A percentile compares a stretch with the other conserved stretches of the same genome.
phyloP scores from a whole-genome alignment of 2,329 filamentous ascomycete species.

The Thelonectria blattea region DNA sequence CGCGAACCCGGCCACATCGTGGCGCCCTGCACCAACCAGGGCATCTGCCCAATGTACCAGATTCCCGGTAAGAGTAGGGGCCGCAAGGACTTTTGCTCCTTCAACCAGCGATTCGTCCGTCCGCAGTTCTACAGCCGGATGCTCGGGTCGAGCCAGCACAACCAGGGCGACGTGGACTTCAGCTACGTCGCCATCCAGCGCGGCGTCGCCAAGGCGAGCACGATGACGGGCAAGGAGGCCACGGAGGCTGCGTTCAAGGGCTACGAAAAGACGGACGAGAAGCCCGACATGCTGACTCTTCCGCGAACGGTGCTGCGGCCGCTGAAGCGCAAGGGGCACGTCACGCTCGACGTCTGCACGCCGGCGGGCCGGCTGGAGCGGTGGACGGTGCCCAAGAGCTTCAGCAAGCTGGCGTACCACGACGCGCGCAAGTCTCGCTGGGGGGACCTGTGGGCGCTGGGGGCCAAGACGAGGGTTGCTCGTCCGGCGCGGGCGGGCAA shows the following conservation, averaged over 20 bases:
- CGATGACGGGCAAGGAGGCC: conserved; percentile 58
- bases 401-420: conserved; percentile 81
- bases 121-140: conserved; percentile 83
- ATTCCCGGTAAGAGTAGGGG: conserved; percentile 71
- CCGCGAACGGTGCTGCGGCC: conserved; percentile 81
- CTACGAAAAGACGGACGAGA: conserved; percentile 60
- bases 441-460: conserved; percentile 96
- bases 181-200: conserved; percentile 88
- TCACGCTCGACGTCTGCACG: conserved; percentile 90
- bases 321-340: conserved; percentile 86
- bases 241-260: conserved; percentile 74
- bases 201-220: conserved; percentile 56
- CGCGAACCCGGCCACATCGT: conserved; percentile 69
- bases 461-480: conserved; percentile 81
- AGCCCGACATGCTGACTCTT: conserved; percentile 68
- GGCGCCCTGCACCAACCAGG: conserved; percentile 87
- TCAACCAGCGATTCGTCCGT: conserved; percentile 85
- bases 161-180: conserved; percentile 90
- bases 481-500: conserved; percentile 67
- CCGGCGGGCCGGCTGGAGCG: conserved; percentile 84
- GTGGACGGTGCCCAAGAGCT: conserved; percentile 88
- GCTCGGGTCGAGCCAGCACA: conserved; percentile 70
- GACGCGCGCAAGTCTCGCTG: conserved; percentile 89
- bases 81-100: conserved; percentile 89
- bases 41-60: conserved; percentile 86